Evolutionary conservation across 441 rosid species (phyloP), one percentile per base, ranked within the genome.

Genomic region (Erysimum pusillum): DNA sequence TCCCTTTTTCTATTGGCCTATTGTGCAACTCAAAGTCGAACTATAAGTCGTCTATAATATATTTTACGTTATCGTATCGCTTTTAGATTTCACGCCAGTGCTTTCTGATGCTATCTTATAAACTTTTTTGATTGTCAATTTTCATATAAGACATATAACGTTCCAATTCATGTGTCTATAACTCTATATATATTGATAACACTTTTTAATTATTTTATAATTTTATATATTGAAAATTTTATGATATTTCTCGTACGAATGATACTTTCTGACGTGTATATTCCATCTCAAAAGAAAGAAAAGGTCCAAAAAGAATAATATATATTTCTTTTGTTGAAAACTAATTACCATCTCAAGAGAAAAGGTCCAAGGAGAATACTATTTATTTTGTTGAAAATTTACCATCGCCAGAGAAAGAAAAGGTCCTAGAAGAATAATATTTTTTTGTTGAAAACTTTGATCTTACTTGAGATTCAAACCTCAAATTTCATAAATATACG

Each of bases 31-130:
- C 44, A 44, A 44, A 57, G 31, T 53, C 42, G 5, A 69, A 42
- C 31, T 69, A 41, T 41, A 28, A 36, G 59, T 74, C 72, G 51
- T 66, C 66, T 13, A 46, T 57, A 54, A 11, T 46, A 46, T 74
- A 57, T 45, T 10, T 56, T 45, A 74, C 7, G 17, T 35, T 65
- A 57, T 74, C 72, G 25, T 71, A 15, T 59, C 58, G 12, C 36
- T 72, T 17, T 14, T 25, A 60, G 67, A 59, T 63, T 31, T 11
- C n/a, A 3, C 34, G 38, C 22, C 39, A 39, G 63, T 42, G 63
- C 36, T 70, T 58, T 57, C 57, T 34, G 66, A 69, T 42, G 54
- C 34, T 56, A n/a, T 39, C 10, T 34, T 25, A 1, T 1, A 25
- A 25, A 25, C 2, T 25, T 42, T 12, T 42, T 42, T n/a, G 4